Base-by-base conservation (phyloP, 345 rosid species). In the Eucalyptus tenuipes region DNA sequence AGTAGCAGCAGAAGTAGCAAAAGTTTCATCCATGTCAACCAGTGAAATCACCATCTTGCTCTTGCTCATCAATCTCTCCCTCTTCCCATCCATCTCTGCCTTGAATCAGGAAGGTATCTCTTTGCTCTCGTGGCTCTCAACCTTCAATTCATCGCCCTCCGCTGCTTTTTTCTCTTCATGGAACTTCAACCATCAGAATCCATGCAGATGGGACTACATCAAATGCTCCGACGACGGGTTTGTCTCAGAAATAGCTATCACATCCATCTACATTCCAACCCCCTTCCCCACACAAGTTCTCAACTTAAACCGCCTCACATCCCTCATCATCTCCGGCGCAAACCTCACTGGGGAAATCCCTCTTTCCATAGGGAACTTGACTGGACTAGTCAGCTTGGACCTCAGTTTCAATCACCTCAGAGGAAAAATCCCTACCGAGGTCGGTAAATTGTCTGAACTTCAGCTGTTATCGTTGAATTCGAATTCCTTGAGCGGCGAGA, bases 81-180 rank as follows among this genome's bases (percentile, higher is more conserved):
- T 93, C 75, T 90, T 92, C 88, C 92, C 95, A 52, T 86, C 94
- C 87, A 89, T 89, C 66, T 91, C 92, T 85, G 93, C 94, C 31
- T 87, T 94, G 93, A 95, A 94, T 90, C 94, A 93, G 85, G 98
- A 95, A 94, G 98, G 96, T n/a, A 92, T 87, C 52, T 92, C 94
- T 52, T 93, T 95, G 7, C 95, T 94, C 87, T 94, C 97, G 90
- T 95, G 97, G 98, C 95, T 95, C 88, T 91, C 96, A 57, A 90
- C 94, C 37, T 93, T 94, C 90, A 91, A 93, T 89, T 92, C 95
- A 86, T 92, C 96, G 20, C 87, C 91, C 20, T 91, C 97, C 8
- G 68, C 96, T 42, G 48, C 90, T 79, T 91, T 92, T 89, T 94
- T 94, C 94, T 90, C 97, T 85, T 93, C 96, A 42, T 95, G 98